phyloP scores from a whole-genome alignment of 2,329 filamentous ascomycete genomes.

The Neopestalotiopsis sp. region DNA sequence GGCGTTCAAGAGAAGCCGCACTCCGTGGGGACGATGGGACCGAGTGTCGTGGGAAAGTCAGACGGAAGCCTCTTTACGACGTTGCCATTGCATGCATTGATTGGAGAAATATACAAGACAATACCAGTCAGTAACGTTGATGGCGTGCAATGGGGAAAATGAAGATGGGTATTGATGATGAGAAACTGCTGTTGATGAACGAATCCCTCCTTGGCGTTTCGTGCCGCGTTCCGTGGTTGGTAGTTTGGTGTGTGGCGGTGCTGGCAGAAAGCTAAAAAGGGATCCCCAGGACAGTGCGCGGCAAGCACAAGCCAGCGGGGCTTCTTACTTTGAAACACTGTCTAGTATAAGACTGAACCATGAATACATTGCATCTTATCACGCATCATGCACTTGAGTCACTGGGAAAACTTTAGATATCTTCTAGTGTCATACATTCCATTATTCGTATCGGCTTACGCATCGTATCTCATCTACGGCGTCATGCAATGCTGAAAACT shows the following conservation, averaged over 20 bases:
- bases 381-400: background rate
- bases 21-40: background rate
- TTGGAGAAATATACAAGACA: background rate
- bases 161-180: background rate
- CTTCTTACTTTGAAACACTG: background rate
- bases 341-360: background rate
- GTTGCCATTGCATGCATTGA: background rate
- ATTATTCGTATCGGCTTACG: background rate
- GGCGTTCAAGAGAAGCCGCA: background rate
- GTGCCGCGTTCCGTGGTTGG: background rate
- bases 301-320: background rate
- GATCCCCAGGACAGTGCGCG: background rate
- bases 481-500: background rate
- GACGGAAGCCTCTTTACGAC: background rate
- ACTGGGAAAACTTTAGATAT: background rate
- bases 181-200: background rate
- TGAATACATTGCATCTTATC: background rate
- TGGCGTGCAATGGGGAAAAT: background rate
- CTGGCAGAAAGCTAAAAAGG: conserved; percentile 2
- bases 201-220: background rate
- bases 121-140: background rate
- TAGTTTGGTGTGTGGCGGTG: background rate
- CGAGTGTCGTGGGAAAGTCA: background rate
- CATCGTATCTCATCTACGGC: background rate
- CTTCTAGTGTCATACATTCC: background rate